phyloP scores from a whole-genome alignment of 108 stramenopile genomes.

The Cyclostephanos tholiformis region DNA sequence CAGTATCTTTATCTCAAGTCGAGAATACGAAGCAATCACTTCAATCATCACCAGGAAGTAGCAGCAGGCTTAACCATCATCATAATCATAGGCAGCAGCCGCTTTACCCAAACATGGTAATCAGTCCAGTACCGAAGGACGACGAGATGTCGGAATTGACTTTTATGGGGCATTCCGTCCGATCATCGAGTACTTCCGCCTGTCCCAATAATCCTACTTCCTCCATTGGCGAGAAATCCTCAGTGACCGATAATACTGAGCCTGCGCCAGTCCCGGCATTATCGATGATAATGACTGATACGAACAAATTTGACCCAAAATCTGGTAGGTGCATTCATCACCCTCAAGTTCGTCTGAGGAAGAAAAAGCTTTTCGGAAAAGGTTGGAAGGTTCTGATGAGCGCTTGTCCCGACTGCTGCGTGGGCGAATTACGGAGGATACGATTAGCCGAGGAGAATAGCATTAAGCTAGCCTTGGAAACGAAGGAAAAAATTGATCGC shows the following conservation, averaged over 20 bases:
- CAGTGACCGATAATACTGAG: not conserved
- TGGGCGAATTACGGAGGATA: conserved; percentile 35
- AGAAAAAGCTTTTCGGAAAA: conserved; percentile 46
- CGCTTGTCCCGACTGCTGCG: conserved; percentile 52
- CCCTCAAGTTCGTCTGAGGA: conserved; percentile 44
- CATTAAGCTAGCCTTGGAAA: not conserved
- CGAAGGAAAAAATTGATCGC: not conserved
- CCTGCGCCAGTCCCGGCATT: not conserved
- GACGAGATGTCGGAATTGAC: conserved; percentile 3
- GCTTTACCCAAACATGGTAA: not conserved
- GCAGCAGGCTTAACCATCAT: not conserved
- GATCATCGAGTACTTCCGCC: not conserved
- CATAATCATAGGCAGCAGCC: conserved; percentile 4
- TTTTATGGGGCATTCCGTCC: conserved; percentile 9
- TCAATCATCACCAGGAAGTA: not conserved
- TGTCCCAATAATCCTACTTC: not conserved
- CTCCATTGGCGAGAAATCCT: not conserved
- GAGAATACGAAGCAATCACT: not conserved
- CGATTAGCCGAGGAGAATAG: conserved; percentile 12
- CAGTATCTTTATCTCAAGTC: too few relatives aligned
- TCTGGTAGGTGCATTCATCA: conserved; percentile 40
- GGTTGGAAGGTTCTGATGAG: conserved; percentile 53
- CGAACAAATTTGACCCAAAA: conserved; percentile 42
- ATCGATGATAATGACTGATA: conserved; percentile 8
- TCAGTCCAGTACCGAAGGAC: conserved; percentile 1